Percentiles rank a stretch among this genome's conserved stretches.
Evolutionary conservation across 108 stramenopile genomes (phyloP).

Genomic region (Nitzschia sp.): DNA sequence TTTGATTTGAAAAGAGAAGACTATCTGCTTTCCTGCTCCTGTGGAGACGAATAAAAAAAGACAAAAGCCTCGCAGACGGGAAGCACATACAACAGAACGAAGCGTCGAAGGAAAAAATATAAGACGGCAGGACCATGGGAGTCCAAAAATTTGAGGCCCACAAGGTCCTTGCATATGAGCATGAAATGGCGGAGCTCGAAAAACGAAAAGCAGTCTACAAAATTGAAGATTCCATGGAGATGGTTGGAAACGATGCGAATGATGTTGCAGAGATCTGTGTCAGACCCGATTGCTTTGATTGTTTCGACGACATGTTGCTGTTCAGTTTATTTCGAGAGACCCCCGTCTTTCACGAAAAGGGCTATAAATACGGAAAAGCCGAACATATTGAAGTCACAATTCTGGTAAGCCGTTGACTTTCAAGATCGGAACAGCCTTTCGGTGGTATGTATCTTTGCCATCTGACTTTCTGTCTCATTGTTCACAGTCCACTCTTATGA

Average conservation of each 20-base stretch:
- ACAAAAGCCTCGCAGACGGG: no score
- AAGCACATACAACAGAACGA: no score
- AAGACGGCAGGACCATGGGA: no score
- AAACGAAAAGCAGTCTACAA: no score
- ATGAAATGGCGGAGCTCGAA: no score
- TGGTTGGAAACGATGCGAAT: neutral
- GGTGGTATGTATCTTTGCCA: neutral
- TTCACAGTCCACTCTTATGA: conserved; percentile 1
- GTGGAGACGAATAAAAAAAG: no score
- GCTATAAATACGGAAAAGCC: conserved; percentile 2
- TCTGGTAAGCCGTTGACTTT: conserved; percentile 3
- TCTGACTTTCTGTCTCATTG: neutral
- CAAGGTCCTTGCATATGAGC: no score
- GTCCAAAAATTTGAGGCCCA: no score
- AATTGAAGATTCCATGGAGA: neutral
- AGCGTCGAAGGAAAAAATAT: no score
- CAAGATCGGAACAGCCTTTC: neutral
- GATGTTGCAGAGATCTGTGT: neutral
- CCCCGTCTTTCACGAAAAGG: conserved; percentile 3
- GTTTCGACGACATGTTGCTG: conserved; percentile 7
- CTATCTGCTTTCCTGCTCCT: no score
- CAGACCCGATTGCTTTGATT: conserved; percentile 1
- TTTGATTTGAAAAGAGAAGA: no score
- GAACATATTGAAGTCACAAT: conserved; percentile 13
- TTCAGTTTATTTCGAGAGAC: conserved; percentile 13